These are phyloP conservation scores for Musa schizocarpa DNA, from an alignment of 176 grass and related monocot genomes.

Conservation along the genomic window DNA sequence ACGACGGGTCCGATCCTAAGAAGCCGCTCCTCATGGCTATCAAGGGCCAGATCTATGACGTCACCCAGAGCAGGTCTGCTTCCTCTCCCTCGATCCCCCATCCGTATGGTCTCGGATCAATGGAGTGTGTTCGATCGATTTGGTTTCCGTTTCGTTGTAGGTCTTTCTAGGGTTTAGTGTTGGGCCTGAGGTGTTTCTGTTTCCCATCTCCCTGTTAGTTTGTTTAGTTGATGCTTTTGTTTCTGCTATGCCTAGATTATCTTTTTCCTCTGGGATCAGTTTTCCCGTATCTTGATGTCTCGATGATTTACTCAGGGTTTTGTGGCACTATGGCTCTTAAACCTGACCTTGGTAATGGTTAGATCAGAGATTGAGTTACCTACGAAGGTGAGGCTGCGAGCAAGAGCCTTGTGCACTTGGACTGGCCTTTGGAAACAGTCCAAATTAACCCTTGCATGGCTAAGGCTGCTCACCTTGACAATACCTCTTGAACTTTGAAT, in stretches of 20 bases:
- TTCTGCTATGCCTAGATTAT: neutral
- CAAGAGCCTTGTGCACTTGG: no score
- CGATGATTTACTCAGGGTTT: neutral
- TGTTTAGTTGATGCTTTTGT: neutral
- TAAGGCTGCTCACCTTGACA: no score
- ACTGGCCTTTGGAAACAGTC: no score
- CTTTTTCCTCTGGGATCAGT: neutral
- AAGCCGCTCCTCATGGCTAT: constrained; percentile 87
- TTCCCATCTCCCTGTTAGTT: neutral
- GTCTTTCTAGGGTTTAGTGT: neutral
- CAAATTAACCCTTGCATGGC: no score
- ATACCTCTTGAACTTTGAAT: no score
- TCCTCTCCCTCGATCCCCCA: neutral
- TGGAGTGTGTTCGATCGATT: neutral
- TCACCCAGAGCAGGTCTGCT: constrained; percentile 70
- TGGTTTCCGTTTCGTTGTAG: neutral
- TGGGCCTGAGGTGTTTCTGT: neutral
- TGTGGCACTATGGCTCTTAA: neutral
- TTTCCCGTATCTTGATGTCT: neutral
- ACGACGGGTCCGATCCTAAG: constrained; percentile 63
- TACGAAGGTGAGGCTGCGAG: no score
- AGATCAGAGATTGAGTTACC: no score
- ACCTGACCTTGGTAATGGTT: no score
- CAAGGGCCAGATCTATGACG: constrained; percentile 94
- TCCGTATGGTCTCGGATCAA: neutral